Conservation (phyloP, 495 filamentous ascomycete species). For the Tuber calosporum region DNA sequence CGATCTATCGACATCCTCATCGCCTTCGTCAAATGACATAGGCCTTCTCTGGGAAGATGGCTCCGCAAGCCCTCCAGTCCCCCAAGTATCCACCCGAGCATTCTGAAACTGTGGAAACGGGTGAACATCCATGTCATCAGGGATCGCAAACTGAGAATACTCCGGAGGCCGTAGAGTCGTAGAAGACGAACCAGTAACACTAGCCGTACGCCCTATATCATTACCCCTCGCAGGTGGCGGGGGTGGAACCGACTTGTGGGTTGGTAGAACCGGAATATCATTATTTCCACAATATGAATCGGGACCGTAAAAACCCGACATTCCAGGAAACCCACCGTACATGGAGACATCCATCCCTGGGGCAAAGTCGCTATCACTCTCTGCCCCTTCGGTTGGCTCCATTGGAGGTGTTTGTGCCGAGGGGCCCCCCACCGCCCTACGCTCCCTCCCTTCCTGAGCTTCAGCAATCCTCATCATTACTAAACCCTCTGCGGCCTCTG, state of each 20-base stretch:
- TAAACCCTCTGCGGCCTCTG: constrained; percentile 79
- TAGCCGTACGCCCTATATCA: constrained; percentile 41
- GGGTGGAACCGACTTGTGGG: constrained; percentile 40
- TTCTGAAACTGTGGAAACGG: constrained; percentile 55
- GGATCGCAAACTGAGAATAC: constrained; percentile 45
- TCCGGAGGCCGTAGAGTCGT: constrained; percentile 43
- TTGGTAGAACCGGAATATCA: constrained; percentile 40
- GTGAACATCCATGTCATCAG: constrained; percentile 51
- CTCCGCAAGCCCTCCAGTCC: constrained; percentile 74
- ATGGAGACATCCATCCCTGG: constrained; percentile 62
- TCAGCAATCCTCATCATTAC: constrained; percentile 78
- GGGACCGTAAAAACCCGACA: constrained; percentile 34
- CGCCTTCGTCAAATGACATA: constrained; percentile 89
- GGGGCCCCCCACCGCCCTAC: constrained; percentile 21
- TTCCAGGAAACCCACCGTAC: constrained; percentile 49
- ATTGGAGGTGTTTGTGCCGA: constrained; percentile 35
- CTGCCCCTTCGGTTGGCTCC: constrained; percentile 47
- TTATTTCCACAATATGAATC: constrained; percentile 27
- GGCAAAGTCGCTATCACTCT: constrained; percentile 64
- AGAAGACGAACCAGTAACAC: constrained; percentile 27
- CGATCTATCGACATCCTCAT: constrained; percentile 61
- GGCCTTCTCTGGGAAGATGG: constrained; percentile 57
- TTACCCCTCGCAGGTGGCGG: constrained; percentile 37
- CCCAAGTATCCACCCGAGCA: constrained; percentile 68
- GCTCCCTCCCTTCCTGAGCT: constrained; percentile 53